Evolutionary conservation across 1,284 basidiomycete genomes (phyloP), one percentile per base, ranked within the genome.

Genomic region (Rhodotorula sp.): DNA sequence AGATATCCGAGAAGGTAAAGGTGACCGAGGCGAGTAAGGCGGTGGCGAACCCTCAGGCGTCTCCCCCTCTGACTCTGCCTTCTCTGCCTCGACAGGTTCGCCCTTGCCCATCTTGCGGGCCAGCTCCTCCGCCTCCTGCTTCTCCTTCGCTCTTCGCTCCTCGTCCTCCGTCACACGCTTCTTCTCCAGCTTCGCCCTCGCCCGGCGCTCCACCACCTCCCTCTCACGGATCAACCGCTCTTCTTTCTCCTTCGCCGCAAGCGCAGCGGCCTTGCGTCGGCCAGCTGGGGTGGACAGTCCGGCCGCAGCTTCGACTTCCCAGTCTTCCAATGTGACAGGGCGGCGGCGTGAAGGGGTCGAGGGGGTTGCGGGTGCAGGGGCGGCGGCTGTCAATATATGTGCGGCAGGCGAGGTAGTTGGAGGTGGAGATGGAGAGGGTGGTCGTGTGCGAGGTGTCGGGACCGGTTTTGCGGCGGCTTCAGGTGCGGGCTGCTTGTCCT

Each of bases 291-390:
- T 71, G 16, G 53, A 18, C 24, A 71, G 26, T 15, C 69, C 69
- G 24, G 62, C 55, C 1, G 65, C 69, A 9, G 69, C 69, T 13
- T 71, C 69, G 47, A 68, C 24, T 26, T 71, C 69, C 69, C 69
- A 71, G 4, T 34, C 55, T 30, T 71, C 69, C 22, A 68, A 52
- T 5, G 65, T 48, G 31, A 71, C 69, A 16, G 57, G 59, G 6
- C 51, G 28, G 22, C 62, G 50, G 13, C 60, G 60, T 26, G 48
- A 10, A 3, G 64, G 53, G 7, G 62, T 62, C 20, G 30, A 24
- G 7, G 50, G 40, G n/a, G 61, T 4, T 4, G 30, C 16, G 4
- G 40, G 8, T 4, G 53, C 10, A 20, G 63, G n/a, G 7, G 56
- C 6, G 7, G 55, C 22, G 10, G 37, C 16, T 44, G 11, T 26